Percentiles rank a stretch among this genome's conserved stretches.
These are phyloP conservation scores for Aquilaria yunnanensis DNA, from an alignment of 345 rosid genomes.

Conservation along the genomic window DNA sequence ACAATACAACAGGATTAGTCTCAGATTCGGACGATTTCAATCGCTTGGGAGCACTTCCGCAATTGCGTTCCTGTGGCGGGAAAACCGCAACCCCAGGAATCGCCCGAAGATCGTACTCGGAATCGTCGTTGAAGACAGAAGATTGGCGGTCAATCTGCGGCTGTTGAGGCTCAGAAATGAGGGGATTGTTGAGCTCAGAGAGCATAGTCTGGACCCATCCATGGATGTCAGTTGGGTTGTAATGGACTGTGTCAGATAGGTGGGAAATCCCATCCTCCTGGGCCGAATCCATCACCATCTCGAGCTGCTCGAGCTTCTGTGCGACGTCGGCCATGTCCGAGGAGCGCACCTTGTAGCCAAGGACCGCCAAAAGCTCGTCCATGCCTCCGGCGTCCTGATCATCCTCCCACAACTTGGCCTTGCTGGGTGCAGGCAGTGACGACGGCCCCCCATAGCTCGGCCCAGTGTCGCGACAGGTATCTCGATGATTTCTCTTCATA, in stretches of 20 bases:
- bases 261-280: slow-evolving; percentile 59
- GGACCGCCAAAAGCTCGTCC: slow-evolving; percentile 74
- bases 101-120: slow-evolving; percentile 71
- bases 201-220: slow-evolving; percentile 73
- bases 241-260: slow-evolving; percentile 61
- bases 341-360: slow-evolving; percentile 76
- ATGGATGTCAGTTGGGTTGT: slow-evolving; percentile 73
- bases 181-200: slow-evolving; percentile 40
- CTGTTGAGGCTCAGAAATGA: neutral
- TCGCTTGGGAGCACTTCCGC: slow-evolving; percentile 29
- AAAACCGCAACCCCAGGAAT: slow-evolving; percentile 71
- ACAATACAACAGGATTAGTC: slow-evolving; percentile 3
- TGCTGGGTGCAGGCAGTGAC: slow-evolving; percentile 29
- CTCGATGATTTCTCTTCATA: slow-evolving; percentile 55
- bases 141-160: slow-evolving; percentile 8
- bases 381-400: slow-evolving; percentile 61
- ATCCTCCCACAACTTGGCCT: slow-evolving; percentile 40
- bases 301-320: slow-evolving; percentile 78
- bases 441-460: slow-evolving; percentile 18
- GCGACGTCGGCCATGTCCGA: slow-evolving; percentile 95
- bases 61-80: slow-evolving; percentile 25
- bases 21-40: slow-evolving; percentile 23
- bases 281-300: slow-evolving; percentile 60
- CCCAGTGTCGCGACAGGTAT: slow-evolving; percentile 23
- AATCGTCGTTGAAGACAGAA: slow-evolving; percentile 30